Evolutionary conservation across 108 stramenopile genomes (phyloP), one percentile per base, ranked within the genome.

Genomic region (Epithemia pelagica): DNA sequence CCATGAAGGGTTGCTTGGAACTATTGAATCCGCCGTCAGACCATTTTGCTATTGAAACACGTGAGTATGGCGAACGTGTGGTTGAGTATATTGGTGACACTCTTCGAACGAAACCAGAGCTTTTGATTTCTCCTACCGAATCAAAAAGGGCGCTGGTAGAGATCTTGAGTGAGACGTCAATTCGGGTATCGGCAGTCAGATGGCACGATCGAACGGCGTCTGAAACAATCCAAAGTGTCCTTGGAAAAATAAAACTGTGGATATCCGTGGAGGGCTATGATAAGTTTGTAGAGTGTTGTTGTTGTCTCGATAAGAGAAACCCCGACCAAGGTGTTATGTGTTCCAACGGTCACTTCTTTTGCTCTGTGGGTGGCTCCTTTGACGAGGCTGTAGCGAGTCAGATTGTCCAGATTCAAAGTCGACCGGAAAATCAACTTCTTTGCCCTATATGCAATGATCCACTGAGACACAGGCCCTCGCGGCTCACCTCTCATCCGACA

Each of bases 291-390:
- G 27, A 62, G 28, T 62, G 61, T 28, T 28, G 23, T n/a, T 52
- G 37, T 66, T 66, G 65, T 52, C 24, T 30, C 23, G 65, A 66
- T n/a, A 7, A 52, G 26, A 5, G 28, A 21, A 66, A 66, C n/a
- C 7, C 26, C 7, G 65, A 66, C n/a, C 15, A 66, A 58, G 65
- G 65, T 25, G 65, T 66, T 5, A 7, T 10, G 7, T 66, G 65
- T 58, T 23, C 52, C 37, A 27, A 52, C 54, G 65, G 65, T 3
- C 65, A 66, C 37, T 66, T 66, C 56, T 66, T 57, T 28, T 66
- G 65, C 65, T 52, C 65, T 53, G 52, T 53, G 2, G 54, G 22
- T n/a, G 51, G 7, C 3, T 54, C 23, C 52, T 54, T 24, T 28
- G 28, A 66, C 53, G 8, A 54, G 15, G 65, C 51, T 7, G 20